phyloP scores from a whole-genome alignment of 306 rosid genomes.

The Dalbergia cultrata region DNA sequence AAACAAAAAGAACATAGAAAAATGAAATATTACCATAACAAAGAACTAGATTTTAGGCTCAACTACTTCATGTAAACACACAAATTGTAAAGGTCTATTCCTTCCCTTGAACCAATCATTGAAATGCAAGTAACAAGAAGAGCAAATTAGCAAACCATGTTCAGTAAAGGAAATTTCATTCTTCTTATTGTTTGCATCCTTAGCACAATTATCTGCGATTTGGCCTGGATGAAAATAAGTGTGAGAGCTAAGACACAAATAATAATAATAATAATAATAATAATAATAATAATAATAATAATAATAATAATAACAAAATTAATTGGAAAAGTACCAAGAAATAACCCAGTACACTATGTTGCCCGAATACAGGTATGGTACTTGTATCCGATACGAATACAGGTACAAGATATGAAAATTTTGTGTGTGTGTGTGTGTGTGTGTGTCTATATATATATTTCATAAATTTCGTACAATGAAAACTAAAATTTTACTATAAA shows the following conservation, averaged over 20 bases:
- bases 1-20: background rate
- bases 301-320: background rate
- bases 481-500: no score
- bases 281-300: background rate
- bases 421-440: no score
- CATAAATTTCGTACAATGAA: no score
- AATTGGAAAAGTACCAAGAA: background rate
- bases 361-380: no score
- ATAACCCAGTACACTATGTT: background rate
- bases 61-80: constrained; percentile 6
- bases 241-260: constrained; percentile 1
- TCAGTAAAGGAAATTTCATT: constrained; percentile 16
- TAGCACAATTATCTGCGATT: constrained; percentile 5
- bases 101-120: constrained; percentile 2
- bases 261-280: background rate
- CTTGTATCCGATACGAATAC: no score
- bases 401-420: no score
- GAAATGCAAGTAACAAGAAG: background rate
- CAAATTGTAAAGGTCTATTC: background rate
- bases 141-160: background rate
- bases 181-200: constrained; percentile 2
- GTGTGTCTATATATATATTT: no score
- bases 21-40: background rate
- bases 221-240: constrained; percentile 12
- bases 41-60: constrained; percentile 2